Evolutionary conservation across 768 basidiomycete genomes (phyloP).

Genomic region (Tylopilus balloui): DNA sequence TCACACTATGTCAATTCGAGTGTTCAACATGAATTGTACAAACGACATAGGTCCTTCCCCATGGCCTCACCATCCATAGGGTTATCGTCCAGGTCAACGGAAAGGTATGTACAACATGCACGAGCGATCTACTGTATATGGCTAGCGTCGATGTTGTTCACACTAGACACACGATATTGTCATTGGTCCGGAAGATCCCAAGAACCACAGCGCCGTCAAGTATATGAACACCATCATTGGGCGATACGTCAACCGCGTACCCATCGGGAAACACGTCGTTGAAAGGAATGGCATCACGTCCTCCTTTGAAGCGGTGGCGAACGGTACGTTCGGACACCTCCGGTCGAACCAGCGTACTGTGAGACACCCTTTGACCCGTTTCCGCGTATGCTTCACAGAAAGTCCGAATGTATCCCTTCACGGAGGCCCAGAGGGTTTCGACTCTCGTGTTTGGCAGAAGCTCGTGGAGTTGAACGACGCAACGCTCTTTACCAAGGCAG

Average conservation of each 20-base stretch:
- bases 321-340: slow-evolving; percentile 24
- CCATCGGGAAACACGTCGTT: slow-evolving; percentile 50
- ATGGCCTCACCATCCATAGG: slow-evolving; percentile 65
- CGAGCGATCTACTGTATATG: not conserved
- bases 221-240: slow-evolving; percentile 74
- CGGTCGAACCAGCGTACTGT: not conserved
- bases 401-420: slow-evolving; percentile 60
- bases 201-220: slow-evolving; percentile 54
- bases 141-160: not conserved
- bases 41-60: slow-evolving; percentile 51
- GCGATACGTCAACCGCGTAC: slow-evolving; percentile 68
- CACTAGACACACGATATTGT: slow-evolving; percentile 70
- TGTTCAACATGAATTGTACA: not conserved
- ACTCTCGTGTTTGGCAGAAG: slow-evolving; percentile 50
- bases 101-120: slow-evolving; percentile 37
- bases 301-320: slow-evolving; percentile 41
- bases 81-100: slow-evolving; percentile 63
- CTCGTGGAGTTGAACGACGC: slow-evolving; percentile 37
- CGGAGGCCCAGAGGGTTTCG: slow-evolving; percentile 66
- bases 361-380: slow-evolving; percentile 8
- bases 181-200: slow-evolving; percentile 63
- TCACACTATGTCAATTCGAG: slow-evolving; percentile 3
- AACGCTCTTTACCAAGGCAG: slow-evolving; percentile 53
- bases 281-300: slow-evolving; percentile 51
- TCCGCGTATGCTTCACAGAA: slow-evolving; percentile 31